phyloP scores from a whole-genome alignment of 331 rosid genomes.

The Malus hybrid region DNA sequence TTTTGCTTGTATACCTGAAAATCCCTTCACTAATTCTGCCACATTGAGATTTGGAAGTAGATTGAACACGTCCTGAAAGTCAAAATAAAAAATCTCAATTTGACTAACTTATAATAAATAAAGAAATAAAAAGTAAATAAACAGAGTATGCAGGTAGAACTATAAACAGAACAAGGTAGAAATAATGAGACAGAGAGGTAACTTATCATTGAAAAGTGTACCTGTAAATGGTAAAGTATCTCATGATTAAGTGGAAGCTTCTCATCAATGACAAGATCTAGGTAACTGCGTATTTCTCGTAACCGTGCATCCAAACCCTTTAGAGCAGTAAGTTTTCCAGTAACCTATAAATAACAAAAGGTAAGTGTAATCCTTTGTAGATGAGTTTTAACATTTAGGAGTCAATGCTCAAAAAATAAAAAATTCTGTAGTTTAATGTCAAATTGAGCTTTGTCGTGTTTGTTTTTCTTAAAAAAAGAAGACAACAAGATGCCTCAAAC shows the following conservation, averaged over 20 bases:
- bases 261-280: constrained; percentile 46
- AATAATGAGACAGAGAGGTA: neutral
- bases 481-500: neutral
- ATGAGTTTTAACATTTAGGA: neutral
- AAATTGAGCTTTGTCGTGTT: no score
- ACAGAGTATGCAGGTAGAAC: neutral
- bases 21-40: constrained; percentile 45
- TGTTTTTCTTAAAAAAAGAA: no score
- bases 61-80: constrained; percentile 51
- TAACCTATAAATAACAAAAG: constrained; percentile 33
- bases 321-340: constrained; percentile 54
- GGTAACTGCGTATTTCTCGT: constrained; percentile 41
- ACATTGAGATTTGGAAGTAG: constrained; percentile 55
- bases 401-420: neutral
- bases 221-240: constrained; percentile 61
- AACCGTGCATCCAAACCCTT: constrained; percentile 58
- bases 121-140: neutral
- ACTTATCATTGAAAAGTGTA: neutral
- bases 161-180: neutral
- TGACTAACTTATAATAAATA: neutral
- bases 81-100: neutral
- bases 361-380: neutral
- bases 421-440: neutral
- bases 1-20: constrained; percentile 31
- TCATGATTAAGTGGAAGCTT: constrained; percentile 54